Percentiles rank a stretch among this genome's conserved stretches.
These are phyloP conservation scores for Crotalaria pallida DNA, from an alignment of 306 rosid species.

Conservation along the genomic window DNA sequence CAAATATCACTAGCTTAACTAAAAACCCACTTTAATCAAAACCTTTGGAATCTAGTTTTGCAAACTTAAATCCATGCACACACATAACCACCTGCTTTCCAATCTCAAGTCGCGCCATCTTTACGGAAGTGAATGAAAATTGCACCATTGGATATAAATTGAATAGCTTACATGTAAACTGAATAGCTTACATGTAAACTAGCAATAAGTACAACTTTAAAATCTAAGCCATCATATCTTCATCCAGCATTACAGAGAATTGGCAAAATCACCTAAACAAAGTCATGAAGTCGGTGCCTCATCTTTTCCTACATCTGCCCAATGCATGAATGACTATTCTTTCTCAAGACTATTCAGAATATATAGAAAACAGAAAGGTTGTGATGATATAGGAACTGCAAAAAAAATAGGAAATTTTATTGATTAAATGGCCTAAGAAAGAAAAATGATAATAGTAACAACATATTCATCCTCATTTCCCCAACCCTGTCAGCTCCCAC, in stretches of 20 bases:
- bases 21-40: too few relatives aligned
- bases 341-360: not conserved
- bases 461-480: constrained; percentile 40
- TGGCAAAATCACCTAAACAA: too few relatives aligned
- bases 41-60: not conserved
- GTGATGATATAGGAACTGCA: not conserved
- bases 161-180: too few relatives aligned
- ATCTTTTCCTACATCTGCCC: not conserved
- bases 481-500: constrained; percentile 44
- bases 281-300: too few relatives aligned
- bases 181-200: too few relatives aligned
- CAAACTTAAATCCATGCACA: not conserved
- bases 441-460: constrained; percentile 14
- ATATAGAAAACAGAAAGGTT: not conserved
- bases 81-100: not conserved
- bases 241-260: too few relatives aligned
- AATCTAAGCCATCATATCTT: too few relatives aligned
- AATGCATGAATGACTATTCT: not conserved
- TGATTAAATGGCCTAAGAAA: constrained; percentile 35
- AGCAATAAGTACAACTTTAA: too few relatives aligned
- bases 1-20: too few relatives aligned
- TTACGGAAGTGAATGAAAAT: too few relatives aligned
- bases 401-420: constrained; percentile 30
- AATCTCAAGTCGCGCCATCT: too few relatives aligned
- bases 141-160: too few relatives aligned